Evolutionary conservation across 768 basidiomycete genomes (phyloP).

Genomic region (Russula sp.): DNA sequence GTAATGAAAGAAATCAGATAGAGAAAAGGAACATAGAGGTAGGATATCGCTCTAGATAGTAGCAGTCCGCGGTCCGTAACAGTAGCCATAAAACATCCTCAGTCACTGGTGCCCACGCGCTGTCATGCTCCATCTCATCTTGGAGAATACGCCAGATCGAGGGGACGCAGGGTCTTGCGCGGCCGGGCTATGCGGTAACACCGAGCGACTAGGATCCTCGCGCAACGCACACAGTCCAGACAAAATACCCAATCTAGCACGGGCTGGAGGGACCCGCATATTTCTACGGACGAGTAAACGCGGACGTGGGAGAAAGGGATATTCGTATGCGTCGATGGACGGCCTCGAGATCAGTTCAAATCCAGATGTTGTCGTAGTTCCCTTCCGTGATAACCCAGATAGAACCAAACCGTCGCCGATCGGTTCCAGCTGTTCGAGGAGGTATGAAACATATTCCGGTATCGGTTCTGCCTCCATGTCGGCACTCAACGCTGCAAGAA

Average conservation of each 20-base stretch:
- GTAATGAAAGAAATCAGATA: neutral
- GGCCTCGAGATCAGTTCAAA: conserved; percentile 17
- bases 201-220: neutral
- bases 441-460: conserved; percentile 13
- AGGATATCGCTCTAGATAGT: conserved; percentile 4
- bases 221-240: conserved; percentile 1
- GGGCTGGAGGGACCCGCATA: neutral
- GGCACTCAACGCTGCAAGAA: conserved; percentile 6
- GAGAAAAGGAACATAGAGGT: neutral
- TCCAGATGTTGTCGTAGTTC: neutral
- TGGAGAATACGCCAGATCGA: conserved; percentile 9
- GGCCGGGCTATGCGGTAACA: neutral
- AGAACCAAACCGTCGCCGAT: conserved; percentile 10
- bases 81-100: neutral
- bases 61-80: neutral
- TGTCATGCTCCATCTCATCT: conserved; percentile 6
- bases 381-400: conserved; percentile 5
- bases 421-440: conserved; percentile 11
- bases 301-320: conserved; percentile 2
- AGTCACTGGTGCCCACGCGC: neutral
- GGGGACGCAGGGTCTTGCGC: neutral
- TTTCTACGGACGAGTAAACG: conserved; percentile 10
- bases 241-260: neutral
- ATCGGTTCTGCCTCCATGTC: conserved; percentile 6
- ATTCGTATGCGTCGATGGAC: conserved; percentile 15